Conservation (phyloP, 179 eudicot species). For the Beta corolliflora region DNA sequence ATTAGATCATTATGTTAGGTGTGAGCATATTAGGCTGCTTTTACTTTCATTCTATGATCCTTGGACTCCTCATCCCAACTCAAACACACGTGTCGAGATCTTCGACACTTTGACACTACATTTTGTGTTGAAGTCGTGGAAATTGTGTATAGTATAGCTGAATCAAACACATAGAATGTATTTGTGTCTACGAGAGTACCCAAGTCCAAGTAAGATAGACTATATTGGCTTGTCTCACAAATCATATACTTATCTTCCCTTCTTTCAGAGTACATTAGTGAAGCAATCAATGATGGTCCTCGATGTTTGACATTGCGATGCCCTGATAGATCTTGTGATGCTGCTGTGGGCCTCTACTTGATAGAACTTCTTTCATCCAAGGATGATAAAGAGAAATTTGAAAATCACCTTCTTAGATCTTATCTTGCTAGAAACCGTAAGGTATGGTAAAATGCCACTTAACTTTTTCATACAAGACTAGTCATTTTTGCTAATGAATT, state of each 20-base stretch:
- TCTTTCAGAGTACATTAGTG: slow-evolving; percentile 39
- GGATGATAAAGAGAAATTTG: slow-evolving; percentile 37
- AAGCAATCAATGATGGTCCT: slow-evolving; percentile 43
- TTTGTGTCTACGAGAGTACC: no score
- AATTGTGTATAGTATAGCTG: no score
- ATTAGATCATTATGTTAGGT: background rate
- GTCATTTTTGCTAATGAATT: background rate
- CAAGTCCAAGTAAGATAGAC: background rate
- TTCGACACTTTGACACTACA: no score
- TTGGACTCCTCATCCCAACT: no score
- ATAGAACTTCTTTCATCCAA: slow-evolving; percentile 28
- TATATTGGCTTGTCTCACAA: background rate
- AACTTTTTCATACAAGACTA: background rate
- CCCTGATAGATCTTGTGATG: slow-evolving; percentile 44
- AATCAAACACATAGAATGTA: no score
- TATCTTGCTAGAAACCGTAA: slow-evolving; percentile 31
- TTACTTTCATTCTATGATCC: no score
- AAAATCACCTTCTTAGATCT: slow-evolving; percentile 37
- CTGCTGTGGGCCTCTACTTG: slow-evolving; percentile 46
- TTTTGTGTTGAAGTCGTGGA: no score
- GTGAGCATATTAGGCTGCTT: no score
- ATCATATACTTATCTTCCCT: background rate
- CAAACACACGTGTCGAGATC: no score
- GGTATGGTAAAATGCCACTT: slow-evolving; percentile 22
- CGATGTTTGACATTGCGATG: slow-evolving; percentile 46